Conservation (phyloP, 208 protist species). For the Leishmania amazonensis region DNA sequence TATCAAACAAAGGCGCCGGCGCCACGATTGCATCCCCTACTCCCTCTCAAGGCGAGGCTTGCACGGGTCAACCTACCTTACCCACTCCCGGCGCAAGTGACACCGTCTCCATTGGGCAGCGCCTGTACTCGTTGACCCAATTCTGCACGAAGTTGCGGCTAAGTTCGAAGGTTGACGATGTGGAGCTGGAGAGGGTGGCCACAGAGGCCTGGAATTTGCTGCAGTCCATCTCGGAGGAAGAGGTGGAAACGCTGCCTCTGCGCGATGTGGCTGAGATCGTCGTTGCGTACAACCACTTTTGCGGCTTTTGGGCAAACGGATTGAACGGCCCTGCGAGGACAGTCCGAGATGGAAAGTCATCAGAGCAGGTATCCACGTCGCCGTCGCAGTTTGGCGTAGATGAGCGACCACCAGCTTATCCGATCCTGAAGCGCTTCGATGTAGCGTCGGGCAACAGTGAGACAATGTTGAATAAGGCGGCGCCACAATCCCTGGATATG, state of each 20-base stretch:
- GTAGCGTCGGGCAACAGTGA: not conserved
- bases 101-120: slow-evolving; percentile 8
- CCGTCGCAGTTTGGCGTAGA: not conserved
- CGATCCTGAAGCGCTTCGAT: slow-evolving; percentile 15
- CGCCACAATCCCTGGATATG: not conserved
- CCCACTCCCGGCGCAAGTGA: not conserved
- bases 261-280: slow-evolving; percentile 60
- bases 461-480: not conserved
- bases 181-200: slow-evolving; percentile 21
- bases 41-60: not conserved
- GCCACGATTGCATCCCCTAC: not conserved
- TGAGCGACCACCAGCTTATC: slow-evolving; percentile 10
- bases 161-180: not conserved
- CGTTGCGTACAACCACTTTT: slow-evolving; percentile 66
- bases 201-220: slow-evolving; percentile 62
- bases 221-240: slow-evolving; percentile 40
- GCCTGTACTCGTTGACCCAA: slow-evolving; percentile 28
- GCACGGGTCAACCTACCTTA: not conserved
- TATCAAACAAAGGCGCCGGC: not conserved
- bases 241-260: slow-evolving; percentile 33
- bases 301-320: slow-evolving; percentile 52
- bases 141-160: slow-evolving; percentile 10
- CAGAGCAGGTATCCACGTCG: not conserved
- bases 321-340: slow-evolving; percentile 48
- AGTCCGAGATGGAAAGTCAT: not conserved